Evolutionary conservation across 768 basidiomycete genomes (phyloP), one percentile per base, ranked within the genome.

Genomic region (Mrakia frigida): DNA sequence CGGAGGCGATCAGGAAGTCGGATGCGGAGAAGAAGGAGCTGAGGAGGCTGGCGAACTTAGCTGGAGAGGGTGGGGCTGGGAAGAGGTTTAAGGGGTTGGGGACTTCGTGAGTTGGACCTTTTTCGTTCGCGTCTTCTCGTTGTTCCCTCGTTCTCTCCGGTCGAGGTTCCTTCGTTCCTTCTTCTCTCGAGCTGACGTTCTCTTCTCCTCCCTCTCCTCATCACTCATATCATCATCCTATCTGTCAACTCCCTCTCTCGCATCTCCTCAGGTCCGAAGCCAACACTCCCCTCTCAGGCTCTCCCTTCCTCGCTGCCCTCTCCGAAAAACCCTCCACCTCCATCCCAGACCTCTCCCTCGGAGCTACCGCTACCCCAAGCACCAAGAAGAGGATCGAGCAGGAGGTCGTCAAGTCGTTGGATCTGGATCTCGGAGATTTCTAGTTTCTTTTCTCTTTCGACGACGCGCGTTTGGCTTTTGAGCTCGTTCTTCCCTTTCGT

Each of bases 1-100:
- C 89, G 79, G 96, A 95, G 80, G 88, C 88, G 5, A 88, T 94
- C 72, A 87, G 92, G 76, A 88, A 88, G 79, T 91, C 91, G 0
- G 94, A 96, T 83, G 82, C 89, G 46, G 85, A 85, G 46, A 89
- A 90, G 79, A 84, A 86, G 11, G 92, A 93, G 81, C 86, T 89
- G 69, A 91, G 90, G 83, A 86, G 90, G 74, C 85, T 76, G 74
- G 70, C 60, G 52, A 23, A 11, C 21, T 23, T 59, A 53, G 70
- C 52, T 37, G 46, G 52, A 35, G 70, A 33, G 53, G 52, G 88
- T 80, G 91, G 90, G 16, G 84, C 91, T 78, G 82, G 93, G 77
- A 90, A 87, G 83, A 90, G 79, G 83, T 70, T 16, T 74, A 74
- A 56, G 75, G 69, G 31, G 73, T 56, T n/a, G 43, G 70, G 50